Percentiles rank a stretch among this genome's conserved stretches.
These are phyloP conservation scores for Fusarium agapanthi DNA, from an alignment of 2,329 filamentous ascomycete species.

Conservation along the genomic window DNA sequence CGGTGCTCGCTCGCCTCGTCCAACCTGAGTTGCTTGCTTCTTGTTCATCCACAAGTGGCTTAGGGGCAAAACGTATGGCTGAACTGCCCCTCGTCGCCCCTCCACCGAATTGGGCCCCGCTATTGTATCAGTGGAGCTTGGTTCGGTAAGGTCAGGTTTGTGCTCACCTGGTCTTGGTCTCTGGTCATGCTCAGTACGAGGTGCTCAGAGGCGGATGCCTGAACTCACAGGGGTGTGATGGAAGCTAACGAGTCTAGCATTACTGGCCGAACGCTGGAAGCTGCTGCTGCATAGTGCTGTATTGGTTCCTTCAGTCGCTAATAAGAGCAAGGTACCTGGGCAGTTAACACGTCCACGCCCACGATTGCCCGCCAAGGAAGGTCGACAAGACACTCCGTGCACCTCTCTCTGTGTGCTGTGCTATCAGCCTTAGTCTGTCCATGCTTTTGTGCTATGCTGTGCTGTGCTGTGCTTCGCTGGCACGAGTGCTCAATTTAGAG, in stretches of 20 bases:
- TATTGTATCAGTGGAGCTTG: slow-evolving; percentile 33
- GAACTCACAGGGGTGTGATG: slow-evolving; percentile 24
- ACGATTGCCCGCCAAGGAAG: slow-evolving; percentile 21
- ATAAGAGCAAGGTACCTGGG: not conserved
- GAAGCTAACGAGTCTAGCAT: slow-evolving; percentile 18
- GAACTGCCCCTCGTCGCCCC: slow-evolving; percentile 35
- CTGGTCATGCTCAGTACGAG: slow-evolving; percentile 5
- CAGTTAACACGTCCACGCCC: not conserved
- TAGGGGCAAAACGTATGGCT: slow-evolving; percentile 21
- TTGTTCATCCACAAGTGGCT: slow-evolving; percentile 33
- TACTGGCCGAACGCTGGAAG: slow-evolving; percentile 26
- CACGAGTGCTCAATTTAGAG: slow-evolving; percentile 32
- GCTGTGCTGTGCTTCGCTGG: slow-evolving; percentile 39
- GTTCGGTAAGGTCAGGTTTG: slow-evolving; percentile 2
- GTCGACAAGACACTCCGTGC: slow-evolving; percentile 17
- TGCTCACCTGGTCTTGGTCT: slow-evolving; percentile 23
- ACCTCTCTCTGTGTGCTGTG: not conserved
- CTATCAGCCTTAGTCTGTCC: not conserved
- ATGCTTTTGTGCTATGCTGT: slow-evolving; percentile 17
- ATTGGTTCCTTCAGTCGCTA: slow-evolving; percentile 22
- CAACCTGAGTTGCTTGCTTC: slow-evolving; percentile 32
- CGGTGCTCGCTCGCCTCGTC: slow-evolving; percentile 35
- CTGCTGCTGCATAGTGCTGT: slow-evolving; percentile 34
- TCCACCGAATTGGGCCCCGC: slow-evolving; percentile 41
- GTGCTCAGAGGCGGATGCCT: slow-evolving; percentile 14